A percentile compares a stretch with the other conserved stretches of the same genome.
These are phyloP conservation scores for Candida adriatica DNA, from an alignment of 805 yeast species.

Conservation along the genomic window DNA sequence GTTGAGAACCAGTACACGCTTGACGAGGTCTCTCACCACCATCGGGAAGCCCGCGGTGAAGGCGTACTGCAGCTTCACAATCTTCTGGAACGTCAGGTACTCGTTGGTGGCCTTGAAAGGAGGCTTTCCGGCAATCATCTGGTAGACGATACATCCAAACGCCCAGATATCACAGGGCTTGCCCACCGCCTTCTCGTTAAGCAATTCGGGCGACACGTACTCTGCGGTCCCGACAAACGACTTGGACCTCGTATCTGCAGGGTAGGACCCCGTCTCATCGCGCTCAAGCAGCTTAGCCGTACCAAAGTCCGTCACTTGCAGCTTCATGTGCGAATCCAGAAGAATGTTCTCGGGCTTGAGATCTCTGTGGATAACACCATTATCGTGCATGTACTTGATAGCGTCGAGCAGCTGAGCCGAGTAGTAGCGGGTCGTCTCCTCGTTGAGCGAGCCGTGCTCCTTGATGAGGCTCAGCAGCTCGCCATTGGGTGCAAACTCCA, in stretches of 20 bases:
- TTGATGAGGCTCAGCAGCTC: constrained; percentile 65
- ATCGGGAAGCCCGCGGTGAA: constrained; percentile 82
- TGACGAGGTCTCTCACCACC: constrained; percentile 64
- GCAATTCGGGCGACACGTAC: constrained; percentile 73
- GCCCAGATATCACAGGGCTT: constrained; percentile 98
- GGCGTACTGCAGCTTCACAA: constrained; percentile 73
- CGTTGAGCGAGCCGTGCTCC: constrained; percentile 62
- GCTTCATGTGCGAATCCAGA: constrained; percentile 50
- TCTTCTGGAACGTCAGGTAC: constrained; percentile 74
- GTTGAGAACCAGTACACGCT: constrained; percentile 55
- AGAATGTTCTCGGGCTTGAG: constrained; percentile 79
- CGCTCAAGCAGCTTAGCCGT: constrained; percentile 67
- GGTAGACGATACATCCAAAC: constrained; percentile 91
- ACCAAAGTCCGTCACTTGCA: constrained; percentile 78
- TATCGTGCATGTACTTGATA: constrained; percentile 60
- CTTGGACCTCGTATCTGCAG: constrained; percentile 60
- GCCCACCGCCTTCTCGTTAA: constrained; percentile 75
- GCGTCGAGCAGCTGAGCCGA: constrained; percentile 73
- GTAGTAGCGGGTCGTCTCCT: constrained; percentile 60
- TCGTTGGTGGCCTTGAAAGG: constrained; percentile 84
- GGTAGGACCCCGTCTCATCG: constrained; percentile 44
- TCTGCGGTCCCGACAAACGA: constrained; percentile 87
- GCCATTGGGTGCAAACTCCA: constrained; percentile 77
- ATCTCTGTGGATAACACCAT: constrained; percentile 77
- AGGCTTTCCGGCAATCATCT: constrained; percentile 90